phyloP scores from a whole-genome alignment of 192 early-diverging fungal species.

The Podochytrium sp. region DNA sequence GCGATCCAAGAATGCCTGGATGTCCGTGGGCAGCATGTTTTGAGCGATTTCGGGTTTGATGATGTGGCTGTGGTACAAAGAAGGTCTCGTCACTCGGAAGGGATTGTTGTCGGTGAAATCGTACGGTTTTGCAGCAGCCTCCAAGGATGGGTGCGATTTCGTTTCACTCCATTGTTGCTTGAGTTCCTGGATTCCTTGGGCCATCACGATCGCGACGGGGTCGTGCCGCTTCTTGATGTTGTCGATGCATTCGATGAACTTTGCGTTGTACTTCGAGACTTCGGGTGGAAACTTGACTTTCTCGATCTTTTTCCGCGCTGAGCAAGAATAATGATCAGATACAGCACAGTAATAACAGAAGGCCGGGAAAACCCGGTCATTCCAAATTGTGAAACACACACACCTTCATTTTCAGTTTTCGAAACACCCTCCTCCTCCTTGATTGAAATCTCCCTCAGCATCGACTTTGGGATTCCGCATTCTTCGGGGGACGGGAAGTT shows the following conservation, averaged over 20 bases:
- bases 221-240: constrained; percentile 91
- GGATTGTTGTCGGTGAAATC: neutral
- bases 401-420: constrained; percentile 20
- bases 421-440: constrained; percentile 8
- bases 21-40: constrained; percentile 57
- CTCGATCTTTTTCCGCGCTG: neutral
- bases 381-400: too few relatives aligned
- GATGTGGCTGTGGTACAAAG: constrained; percentile 1
- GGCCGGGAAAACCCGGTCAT: too few relatives aligned
- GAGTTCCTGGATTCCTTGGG: constrained; percentile 92
- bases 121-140: constrained; percentile 1
- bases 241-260: constrained; percentile 88
- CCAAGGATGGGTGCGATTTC: constrained; percentile 36
- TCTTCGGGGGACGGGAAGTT: constrained; percentile 58
- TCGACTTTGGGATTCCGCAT: constrained; percentile 44
- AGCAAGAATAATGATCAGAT: neutral
- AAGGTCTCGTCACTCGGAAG: constrained; percentile 8
- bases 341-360: too few relatives aligned
- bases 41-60: constrained; percentile 11
- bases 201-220: constrained; percentile 77
- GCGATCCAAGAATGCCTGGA: constrained; percentile 90
- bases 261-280: constrained; percentile 76
- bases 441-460: constrained; percentile 17
- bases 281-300: constrained; percentile 24
- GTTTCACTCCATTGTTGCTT: constrained; percentile 67